Conservation (phyloP, 257 asterid genomes). For the Handroanthus guayacan region DNA sequence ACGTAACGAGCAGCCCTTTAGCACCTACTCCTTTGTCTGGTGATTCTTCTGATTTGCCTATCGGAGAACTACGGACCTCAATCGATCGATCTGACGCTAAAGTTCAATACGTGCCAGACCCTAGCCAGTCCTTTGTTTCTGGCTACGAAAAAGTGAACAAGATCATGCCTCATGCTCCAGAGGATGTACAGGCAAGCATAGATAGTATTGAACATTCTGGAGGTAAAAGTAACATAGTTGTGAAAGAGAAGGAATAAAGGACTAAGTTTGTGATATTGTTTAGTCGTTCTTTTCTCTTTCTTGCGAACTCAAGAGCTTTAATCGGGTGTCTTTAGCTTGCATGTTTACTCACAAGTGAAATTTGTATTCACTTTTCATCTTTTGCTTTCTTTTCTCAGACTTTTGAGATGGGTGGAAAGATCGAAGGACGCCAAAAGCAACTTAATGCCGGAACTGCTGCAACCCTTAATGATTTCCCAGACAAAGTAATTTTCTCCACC, state of each 20-base stretch:
- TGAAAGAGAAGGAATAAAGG: constrained; percentile 61
- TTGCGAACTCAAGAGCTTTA: constrained; percentile 14
- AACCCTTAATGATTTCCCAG: constrained; percentile 31
- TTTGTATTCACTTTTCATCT: constrained; percentile 21
- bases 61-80: constrained; percentile 49
- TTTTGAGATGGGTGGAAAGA: constrained; percentile 39
- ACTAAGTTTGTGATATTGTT: constrained; percentile 32
- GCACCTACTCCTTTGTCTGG: constrained; percentile 54
- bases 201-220: constrained; percentile 53
- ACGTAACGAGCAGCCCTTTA: constrained; percentile 55
- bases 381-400: constrained; percentile 38
- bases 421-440: constrained; percentile 38
- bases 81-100: constrained; percentile 49
- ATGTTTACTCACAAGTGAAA: not conserved
- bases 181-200: constrained; percentile 64
- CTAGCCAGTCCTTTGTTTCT: constrained; percentile 49
- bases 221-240: constrained; percentile 54
- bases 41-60: constrained; percentile 61
- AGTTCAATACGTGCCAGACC: constrained; percentile 54
- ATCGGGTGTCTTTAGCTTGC: constrained; percentile 22
- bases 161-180: constrained; percentile 47
- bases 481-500: constrained; percentile 44
- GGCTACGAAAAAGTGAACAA: constrained; percentile 50
- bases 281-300: constrained; percentile 20
- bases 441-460: constrained; percentile 44